Percentiles rank a stretch among this genome's conserved stretches.
Evolutionary conservation across 306 rosid genomes (phyloP).

Genomic region (Alnus rubra): DNA sequence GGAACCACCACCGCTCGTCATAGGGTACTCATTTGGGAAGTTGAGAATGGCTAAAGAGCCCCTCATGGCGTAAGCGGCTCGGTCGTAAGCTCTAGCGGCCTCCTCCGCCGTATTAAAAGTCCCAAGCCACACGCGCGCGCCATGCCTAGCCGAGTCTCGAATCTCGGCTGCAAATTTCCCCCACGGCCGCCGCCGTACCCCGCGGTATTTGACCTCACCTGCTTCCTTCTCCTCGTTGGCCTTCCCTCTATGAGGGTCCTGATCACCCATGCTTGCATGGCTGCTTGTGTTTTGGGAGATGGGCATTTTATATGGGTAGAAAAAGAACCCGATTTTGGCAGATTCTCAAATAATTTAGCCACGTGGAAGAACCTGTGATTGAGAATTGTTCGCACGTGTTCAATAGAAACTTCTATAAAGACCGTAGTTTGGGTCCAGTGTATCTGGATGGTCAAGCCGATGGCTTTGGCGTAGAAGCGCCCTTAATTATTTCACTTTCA

Average conservation of each 20-base stretch:
- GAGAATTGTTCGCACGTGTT: slow-evolving; percentile 38
- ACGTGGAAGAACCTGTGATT: slow-evolving; percentile 10
- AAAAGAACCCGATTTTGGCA: not conserved
- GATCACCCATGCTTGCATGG: slow-evolving; percentile 28
- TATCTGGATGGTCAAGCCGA: slow-evolving; percentile 69
- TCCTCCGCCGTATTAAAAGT: slow-evolving; percentile 91
- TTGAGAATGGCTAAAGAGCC: slow-evolving; percentile 82
- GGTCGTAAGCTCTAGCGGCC: slow-evolving; percentile 90
- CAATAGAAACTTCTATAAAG: slow-evolving; percentile 26
- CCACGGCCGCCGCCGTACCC: slow-evolving; percentile 82
- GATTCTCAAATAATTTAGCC: slow-evolving; percentile 1
- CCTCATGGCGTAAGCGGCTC: slow-evolving; percentile 85
- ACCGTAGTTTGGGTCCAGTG: slow-evolving; percentile 40
- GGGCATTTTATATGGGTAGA: slow-evolving; percentile 36
- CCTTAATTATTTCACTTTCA: no score
- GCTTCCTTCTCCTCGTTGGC: slow-evolving; percentile 33
- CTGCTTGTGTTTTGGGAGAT: not conserved
- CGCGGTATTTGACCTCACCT: slow-evolving; percentile 50
- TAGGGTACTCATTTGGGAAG: slow-evolving; percentile 68
- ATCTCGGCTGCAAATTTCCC: slow-evolving; percentile 95
- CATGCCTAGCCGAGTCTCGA: slow-evolving; percentile 70
- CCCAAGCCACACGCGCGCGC: slow-evolving; percentile 80
- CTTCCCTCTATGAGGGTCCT: slow-evolving; percentile 9
- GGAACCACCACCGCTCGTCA: not conserved
- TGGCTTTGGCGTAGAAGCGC: slow-evolving; percentile 46